phyloP scores from a whole-genome alignment of 257 asterid genomes.

The Solanum pinnatisectum region DNA sequence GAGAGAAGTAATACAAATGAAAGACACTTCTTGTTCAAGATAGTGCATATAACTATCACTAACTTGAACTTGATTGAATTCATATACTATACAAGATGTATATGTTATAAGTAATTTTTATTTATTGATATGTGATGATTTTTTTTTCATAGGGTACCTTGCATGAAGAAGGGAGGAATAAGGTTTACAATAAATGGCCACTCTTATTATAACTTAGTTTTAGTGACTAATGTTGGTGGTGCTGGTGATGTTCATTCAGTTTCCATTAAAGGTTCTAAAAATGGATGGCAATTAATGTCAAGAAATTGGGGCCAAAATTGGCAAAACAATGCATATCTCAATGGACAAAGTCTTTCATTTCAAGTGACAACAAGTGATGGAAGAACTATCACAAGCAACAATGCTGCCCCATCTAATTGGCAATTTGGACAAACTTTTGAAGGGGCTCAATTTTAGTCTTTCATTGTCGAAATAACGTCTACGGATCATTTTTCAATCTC shows the following conservation, averaged over 20 bases:
- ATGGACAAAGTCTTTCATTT: constrained; percentile 68
- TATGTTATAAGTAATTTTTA: neutral
- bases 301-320: constrained; percentile 97
- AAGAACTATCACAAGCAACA: constrained; percentile 47
- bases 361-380: constrained; percentile 79
- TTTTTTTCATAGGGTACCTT: constrained; percentile 44
- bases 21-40: neutral
- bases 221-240: constrained; percentile 77
- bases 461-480: too few species aligned
- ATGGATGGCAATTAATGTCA: constrained; percentile 81
- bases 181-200: constrained; percentile 87
- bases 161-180: constrained; percentile 72
- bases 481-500: neutral
- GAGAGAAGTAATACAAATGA: neutral
- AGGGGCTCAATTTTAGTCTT: constrained; percentile 53
- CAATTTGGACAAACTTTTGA: constrained; percentile 78
- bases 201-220: constrained; percentile 69
- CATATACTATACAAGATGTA: neutral
- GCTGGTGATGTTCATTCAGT: constrained; percentile 79
- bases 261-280: constrained; percentile 63
- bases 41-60: neutral
- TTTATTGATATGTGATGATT: neutral
- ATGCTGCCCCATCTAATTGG: constrained; percentile 55
- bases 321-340: constrained; percentile 73
- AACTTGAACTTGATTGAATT: neutral